Percentiles rank a stretch among this genome's conserved stretches.
These are phyloP conservation scores for Limonium bicolor DNA, from an alignment of 148 eudicot species.

Conservation along the genomic window DNA sequence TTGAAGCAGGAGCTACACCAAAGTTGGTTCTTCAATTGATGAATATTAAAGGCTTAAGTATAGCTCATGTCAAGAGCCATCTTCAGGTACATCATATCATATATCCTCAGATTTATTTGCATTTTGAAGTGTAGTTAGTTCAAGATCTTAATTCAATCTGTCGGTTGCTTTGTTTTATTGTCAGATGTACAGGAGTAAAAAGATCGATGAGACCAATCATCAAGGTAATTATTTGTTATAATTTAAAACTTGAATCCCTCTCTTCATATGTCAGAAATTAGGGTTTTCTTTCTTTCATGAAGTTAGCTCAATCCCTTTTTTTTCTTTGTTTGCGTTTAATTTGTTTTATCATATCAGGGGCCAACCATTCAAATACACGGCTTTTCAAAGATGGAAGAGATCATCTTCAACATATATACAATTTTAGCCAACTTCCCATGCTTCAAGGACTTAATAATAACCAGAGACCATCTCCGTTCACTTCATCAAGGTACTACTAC, in stretches of 20 bases:
- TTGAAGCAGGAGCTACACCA: conserved; percentile 67
- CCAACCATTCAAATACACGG: background rate
- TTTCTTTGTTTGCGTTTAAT: background rate
- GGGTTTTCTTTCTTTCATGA: too few relatives aligned
- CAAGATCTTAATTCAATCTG: background rate
- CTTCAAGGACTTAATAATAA: conserved; percentile 5
- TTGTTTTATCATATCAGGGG: background rate
- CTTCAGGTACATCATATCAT: conserved; percentile 38
- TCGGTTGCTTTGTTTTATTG: background rate
- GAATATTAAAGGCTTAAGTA: conserved; percentile 72
- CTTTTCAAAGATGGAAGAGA: background rate
- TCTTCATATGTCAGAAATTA: too few relatives aligned
- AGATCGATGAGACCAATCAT: conserved; percentile 3
- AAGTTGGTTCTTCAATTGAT: conserved; percentile 74
- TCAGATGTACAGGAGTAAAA: conserved; percentile 7
- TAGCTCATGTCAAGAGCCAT: conserved; percentile 93
- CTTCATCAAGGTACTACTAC: background rate
- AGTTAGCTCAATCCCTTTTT: too few relatives aligned
- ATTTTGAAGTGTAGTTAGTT: background rate
- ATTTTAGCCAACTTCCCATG: conserved; percentile 6
- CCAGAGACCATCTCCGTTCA: background rate
- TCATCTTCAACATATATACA: conserved; percentile 3
- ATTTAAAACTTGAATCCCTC: background rate
- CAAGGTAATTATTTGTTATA: background rate
- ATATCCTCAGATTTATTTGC: background rate